These are phyloP conservation scores for Ogataea methylovora DNA, from an alignment of 805 yeast genomes.

Conservation along the genomic window DNA sequence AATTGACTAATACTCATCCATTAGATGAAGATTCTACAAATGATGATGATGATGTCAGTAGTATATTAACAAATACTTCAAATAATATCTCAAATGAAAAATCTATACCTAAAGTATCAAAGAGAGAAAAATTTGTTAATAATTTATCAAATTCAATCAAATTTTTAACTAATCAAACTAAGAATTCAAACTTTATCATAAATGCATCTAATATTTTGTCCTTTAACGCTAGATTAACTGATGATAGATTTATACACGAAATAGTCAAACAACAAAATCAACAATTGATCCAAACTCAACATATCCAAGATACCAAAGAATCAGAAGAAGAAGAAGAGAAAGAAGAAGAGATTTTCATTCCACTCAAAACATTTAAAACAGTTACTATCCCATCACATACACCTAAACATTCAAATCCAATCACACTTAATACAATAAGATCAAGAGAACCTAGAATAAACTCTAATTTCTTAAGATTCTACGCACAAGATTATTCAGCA, in stretches of 20 bases:
- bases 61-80: background rate
- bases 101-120: no score
- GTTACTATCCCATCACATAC: background rate
- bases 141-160: background rate
- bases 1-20: background rate
- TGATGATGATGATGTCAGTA: background rate
- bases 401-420: background rate
- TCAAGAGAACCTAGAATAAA: slow-evolving; percentile 44
- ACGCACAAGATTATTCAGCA: slow-evolving; percentile 41
- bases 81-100: no score
- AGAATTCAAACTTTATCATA: background rate
- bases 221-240: slow-evolving; percentile 5
- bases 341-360: background rate
- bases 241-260: slow-evolving; percentile 5
- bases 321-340: background rate
- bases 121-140: no score
- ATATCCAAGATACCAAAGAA: background rate
- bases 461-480: slow-evolving; percentile 38
- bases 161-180: no score
- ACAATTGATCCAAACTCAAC: background rate
- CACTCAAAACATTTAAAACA: background rate
- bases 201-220: slow-evolving; percentile 1
- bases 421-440: background rate
- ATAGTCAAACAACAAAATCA: no score
- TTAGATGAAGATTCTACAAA: background rate